Evolutionary conservation across 345 rosid genomes (phyloP), one percentile per base, ranked within the genome.

Genomic region (Boechera retrofracta): DNA sequence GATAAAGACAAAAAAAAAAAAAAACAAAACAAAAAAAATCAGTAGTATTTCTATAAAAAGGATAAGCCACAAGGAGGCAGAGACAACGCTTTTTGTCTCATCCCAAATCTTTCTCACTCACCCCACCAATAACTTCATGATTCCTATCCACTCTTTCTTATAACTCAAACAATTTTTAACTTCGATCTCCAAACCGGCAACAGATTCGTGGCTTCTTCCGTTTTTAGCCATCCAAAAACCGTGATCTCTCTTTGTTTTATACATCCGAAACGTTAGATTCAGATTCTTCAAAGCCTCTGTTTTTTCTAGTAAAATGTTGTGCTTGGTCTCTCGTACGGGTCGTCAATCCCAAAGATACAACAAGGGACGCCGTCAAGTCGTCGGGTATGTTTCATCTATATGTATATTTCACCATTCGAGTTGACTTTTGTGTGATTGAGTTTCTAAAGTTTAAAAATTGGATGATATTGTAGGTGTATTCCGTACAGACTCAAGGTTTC

Each of bases 311-410:
- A 67, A 73, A 52, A 88, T 84, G 89, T 81, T 79, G 55, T 90
- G 94, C n/a, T 29, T 87, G 82, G 89, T 87, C 15, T 82, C 98
- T 77, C 88, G 98, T 4, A 76, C 91, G 0, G 95, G 97, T 62
- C 89, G 97, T 64, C 84, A 88, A 62, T 71, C 76, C 74, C 98
- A 93, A 83, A 81, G 95, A 72, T 87, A 93, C 74, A 87, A 86
- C 66, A 42, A 83, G 71, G 95, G 94, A 35, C 88, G 93, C 53
- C 96, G 98, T 57, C 89, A 74, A 85, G 98, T 92, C 57, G 98
- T 92, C 12, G 98, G 97, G 98, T 91, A 64, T 76, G 89, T 49
- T 45, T 56, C 5, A 72, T 72, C 4, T 49, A 13, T 26, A 28
- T 3, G 12, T 3, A 41, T 9, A 3, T 49, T 48, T n/a, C 53